These are phyloP conservation scores for Allium sativum DNA, from an alignment of 106 monocot species.

Conservation along the genomic window DNA sequence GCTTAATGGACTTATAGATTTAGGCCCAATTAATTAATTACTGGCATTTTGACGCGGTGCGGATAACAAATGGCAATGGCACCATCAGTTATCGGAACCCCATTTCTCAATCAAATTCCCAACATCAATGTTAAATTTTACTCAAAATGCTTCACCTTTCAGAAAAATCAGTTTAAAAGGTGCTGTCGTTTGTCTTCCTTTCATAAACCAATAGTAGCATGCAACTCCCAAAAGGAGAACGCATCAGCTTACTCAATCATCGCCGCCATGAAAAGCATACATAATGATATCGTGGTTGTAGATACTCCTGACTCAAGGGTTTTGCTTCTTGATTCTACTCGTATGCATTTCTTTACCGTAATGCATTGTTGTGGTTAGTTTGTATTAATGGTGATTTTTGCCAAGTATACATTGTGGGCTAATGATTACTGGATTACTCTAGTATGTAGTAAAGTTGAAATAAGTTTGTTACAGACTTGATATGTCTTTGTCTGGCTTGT, in stretches of 20 bases:
- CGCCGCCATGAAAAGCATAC: slow-evolving; percentile 14
- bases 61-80: slow-evolving; percentile 2
- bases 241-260: slow-evolving; percentile 24
- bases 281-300: slow-evolving; percentile 55
- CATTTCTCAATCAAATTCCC: not conserved
- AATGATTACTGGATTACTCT: not conserved
- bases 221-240: not conserved
- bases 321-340: slow-evolving; percentile 52
- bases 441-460: not conserved
- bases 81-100: not conserved
- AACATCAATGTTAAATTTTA: too few species aligned
- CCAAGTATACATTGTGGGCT: not conserved
- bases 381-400: too few species aligned
- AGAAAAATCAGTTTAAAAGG: not conserved
- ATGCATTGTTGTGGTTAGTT: too few species aligned
- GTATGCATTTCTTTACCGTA: slow-evolving; percentile 10
- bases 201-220: not conserved
- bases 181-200: not conserved
- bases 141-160: not conserved
- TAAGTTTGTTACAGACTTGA: not conserved
- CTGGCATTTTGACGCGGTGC: not conserved
- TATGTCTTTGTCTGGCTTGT: not conserved
- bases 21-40: too few species aligned
- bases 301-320: slow-evolving; percentile 38
- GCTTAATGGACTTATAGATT: too few species aligned